Conservation (phyloP, 2,329 filamentous ascomycete species). For the Aciculosporium take region DNA sequence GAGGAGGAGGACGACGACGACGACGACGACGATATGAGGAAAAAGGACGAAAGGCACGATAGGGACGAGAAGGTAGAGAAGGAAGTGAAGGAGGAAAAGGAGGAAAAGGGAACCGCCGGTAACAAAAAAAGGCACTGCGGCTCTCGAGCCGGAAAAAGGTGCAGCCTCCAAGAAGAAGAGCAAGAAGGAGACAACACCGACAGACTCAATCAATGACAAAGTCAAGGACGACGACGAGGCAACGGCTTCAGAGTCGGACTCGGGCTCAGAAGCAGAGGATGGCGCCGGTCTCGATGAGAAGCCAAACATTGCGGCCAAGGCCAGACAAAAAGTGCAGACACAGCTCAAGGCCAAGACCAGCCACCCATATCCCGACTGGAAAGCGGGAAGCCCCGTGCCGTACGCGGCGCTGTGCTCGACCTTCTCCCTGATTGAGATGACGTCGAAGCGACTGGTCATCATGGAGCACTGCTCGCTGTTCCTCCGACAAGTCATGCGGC, state of each 20-base stretch:
- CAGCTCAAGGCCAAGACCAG: slow-evolving; percentile 54
- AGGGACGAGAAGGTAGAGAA: slow-evolving; percentile 32
- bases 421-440: slow-evolving; percentile 90
- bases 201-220: slow-evolving; percentile 15
- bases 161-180: background rate
- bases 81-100: slow-evolving; percentile 21
- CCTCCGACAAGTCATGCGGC: slow-evolving; percentile 79
- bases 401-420: slow-evolving; percentile 91
- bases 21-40: background rate
- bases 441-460: slow-evolving; percentile 79
- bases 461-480: slow-evolving; percentile 81
- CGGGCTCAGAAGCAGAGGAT: slow-evolving; percentile 29
- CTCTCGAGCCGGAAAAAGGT: background rate
- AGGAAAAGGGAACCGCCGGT: background rate
- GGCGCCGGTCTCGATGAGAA: slow-evolving; percentile 44
- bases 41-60: slow-evolving; percentile 40
- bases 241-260: slow-evolving; percentile 9
- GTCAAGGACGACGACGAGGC: slow-evolving; percentile 13
- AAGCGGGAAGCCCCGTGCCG: slow-evolving; percentile 72
- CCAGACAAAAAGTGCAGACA: slow-evolving; percentile 65
- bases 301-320: slow-evolving; percentile 58
- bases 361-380: slow-evolving; percentile 93
- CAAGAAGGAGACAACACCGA: slow-evolving; percentile 10
- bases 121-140: background rate
- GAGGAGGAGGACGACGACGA: background rate